phyloP scores from a whole-genome alignment of 305 asterid species.

The Rubia tinctorum region DNA sequence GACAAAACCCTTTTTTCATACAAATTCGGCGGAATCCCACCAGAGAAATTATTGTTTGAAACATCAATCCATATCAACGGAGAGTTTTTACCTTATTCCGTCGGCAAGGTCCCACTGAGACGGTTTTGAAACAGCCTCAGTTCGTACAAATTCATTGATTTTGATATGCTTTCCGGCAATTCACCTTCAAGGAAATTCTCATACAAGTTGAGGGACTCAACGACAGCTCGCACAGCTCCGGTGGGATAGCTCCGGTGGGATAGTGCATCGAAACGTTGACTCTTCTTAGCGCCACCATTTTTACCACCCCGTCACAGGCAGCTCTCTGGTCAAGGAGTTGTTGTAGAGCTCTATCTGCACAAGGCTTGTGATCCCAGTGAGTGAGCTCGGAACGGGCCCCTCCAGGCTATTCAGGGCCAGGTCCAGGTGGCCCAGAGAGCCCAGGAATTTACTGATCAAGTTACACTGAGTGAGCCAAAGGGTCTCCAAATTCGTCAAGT shows the following conservation, averaged over 20 bases:
- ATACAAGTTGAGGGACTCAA: slow-evolving; percentile 87
- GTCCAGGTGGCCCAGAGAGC: slow-evolving; percentile 79
- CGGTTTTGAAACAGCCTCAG: slow-evolving; percentile 73
- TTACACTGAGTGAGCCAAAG: slow-evolving; percentile 86
- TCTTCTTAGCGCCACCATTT: slow-evolving; percentile 71
- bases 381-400: slow-evolving; percentile 62
- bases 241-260: slow-evolving; percentile 68
- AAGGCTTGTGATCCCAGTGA: slow-evolving; percentile 57
- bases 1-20: slow-evolving; percentile 56
- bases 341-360: slow-evolving; percentile 92
- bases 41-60: slow-evolving; percentile 63
- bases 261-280: slow-evolving; percentile 84
- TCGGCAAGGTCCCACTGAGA: slow-evolving; percentile 58
- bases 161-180: slow-evolving; percentile 61
- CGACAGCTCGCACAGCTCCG: slow-evolving; percentile 74
- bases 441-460: slow-evolving; percentile 70
- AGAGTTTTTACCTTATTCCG: slow-evolving; percentile 66
- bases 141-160: slow-evolving; percentile 76
- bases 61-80: slow-evolving; percentile 78
- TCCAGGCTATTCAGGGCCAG: slow-evolving; percentile 59
- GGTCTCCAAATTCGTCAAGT: slow-evolving; percentile 64
- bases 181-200: slow-evolving; percentile 69
- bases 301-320: slow-evolving; percentile 78
- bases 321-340: slow-evolving; percentile 72
- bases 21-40: slow-evolving; percentile 57